Conservation (phyloP, 2,329 filamentous ascomycete species). For the Xylaria sp. region DNA sequence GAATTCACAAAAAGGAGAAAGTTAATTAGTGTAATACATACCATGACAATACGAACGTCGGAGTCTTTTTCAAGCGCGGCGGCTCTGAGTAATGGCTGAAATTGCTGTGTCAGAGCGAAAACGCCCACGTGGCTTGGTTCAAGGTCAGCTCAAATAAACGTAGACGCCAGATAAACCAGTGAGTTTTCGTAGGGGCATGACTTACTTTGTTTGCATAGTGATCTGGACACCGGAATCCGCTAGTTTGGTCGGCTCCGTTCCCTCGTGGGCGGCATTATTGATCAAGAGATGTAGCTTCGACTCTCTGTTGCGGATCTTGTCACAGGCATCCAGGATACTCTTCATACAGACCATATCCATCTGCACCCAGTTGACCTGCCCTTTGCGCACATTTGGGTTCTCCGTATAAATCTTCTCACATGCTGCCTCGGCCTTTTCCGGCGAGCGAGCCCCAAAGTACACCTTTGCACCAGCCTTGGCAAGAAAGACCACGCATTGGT, state of each 20-base stretch:
- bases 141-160: slow-evolving; percentile 4
- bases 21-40: background rate
- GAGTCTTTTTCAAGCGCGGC: slow-evolving; percentile 20
- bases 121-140: slow-evolving; percentile 17
- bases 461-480: slow-evolving; percentile 23
- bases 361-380: slow-evolving; percentile 21
- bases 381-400: slow-evolving; percentile 8
- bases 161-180: background rate
- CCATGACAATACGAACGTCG: slow-evolving; percentile 22
- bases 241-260: slow-evolving; percentile 18
- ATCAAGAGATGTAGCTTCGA: slow-evolving; percentile 11
- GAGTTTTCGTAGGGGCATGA: background rate
- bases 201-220: slow-evolving; percentile 28
- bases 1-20: no score
- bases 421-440: slow-evolving; percentile 15
- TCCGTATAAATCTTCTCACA: slow-evolving; percentile 17
- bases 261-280: slow-evolving; percentile 26
- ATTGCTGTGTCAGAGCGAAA: slow-evolving; percentile 20
- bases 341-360: slow-evolving; percentile 21
- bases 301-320: background rate
- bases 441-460: slow-evolving; percentile 23
- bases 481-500: slow-evolving; percentile 20
- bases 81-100: slow-evolving; percentile 16
- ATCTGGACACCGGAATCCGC: slow-evolving; percentile 20
- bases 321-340: slow-evolving; percentile 10